Conservation (phyloP, 495 filamentous ascomycete genomes). For the Haplographium delicatum region DNA sequence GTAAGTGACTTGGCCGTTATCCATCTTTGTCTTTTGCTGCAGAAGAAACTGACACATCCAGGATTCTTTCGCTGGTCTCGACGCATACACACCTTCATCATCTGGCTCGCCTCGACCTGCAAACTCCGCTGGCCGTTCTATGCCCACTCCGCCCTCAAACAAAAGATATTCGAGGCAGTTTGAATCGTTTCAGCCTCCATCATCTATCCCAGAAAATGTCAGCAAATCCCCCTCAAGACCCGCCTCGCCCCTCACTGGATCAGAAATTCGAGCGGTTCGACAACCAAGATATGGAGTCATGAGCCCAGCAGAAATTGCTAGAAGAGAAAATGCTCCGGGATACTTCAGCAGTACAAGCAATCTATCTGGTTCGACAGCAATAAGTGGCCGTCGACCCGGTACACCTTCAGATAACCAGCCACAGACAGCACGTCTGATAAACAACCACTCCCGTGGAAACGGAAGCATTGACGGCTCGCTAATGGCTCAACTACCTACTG, state of each 20-base stretch:
- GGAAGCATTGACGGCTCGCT: constrained; percentile 75
- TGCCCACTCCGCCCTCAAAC: constrained; percentile 50
- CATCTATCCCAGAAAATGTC: constrained; percentile 36
- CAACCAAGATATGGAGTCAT: constrained; percentile 42
- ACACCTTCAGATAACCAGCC: constrained; percentile 36
- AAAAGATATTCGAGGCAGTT: constrained; percentile 74
- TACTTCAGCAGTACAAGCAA: constrained; percentile 45
- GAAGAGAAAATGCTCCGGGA: constrained; percentile 44
- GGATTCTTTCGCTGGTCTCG: constrained; percentile 69
- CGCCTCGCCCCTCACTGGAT: constrained; percentile 59
- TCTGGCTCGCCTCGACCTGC: constrained; percentile 60
- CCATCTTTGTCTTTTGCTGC: neutral
- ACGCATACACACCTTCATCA: constrained; percentile 59
- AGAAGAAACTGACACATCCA: constrained; percentile 32
- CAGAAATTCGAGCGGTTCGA: constrained; percentile 39
- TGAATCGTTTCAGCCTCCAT: constrained; percentile 34
- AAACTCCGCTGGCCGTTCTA: constrained; percentile 37
- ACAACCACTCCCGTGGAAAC: constrained; percentile 53
- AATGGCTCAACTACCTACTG: constrained; percentile 71
- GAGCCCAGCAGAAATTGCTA: constrained; percentile 45
- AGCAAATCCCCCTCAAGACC: constrained; percentile 59
- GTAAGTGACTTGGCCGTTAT: constrained; percentile 46
- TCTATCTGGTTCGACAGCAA: constrained; percentile 43
- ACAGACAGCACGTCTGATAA: constrained; percentile 40
- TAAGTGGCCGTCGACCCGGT: constrained; percentile 39